Evolutionary conservation across 1,139 yeast species (phyloP).

Genomic region (Diutina siamensis): DNA sequence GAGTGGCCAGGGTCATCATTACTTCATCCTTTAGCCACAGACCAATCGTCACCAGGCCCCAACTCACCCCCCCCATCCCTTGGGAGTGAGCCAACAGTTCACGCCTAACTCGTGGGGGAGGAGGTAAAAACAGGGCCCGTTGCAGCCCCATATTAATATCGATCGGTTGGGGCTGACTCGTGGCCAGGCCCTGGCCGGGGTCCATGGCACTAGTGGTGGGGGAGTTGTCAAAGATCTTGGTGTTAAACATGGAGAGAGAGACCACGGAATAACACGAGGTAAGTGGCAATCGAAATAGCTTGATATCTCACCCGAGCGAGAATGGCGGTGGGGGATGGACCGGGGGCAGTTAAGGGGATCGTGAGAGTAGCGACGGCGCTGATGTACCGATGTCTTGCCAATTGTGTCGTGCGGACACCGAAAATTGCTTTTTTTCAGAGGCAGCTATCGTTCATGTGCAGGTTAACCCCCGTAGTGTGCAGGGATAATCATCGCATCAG

Average conservation of each 20-base stretch:
- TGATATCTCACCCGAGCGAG: too few relatives aligned
- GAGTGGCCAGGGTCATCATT: slow-evolving; percentile 28
- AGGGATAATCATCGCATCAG: too few relatives aligned
- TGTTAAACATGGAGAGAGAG: not conserved
- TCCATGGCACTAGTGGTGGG: slow-evolving; percentile 1
- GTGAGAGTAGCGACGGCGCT: not conserved
- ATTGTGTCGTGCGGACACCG: not conserved
- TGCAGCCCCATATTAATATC: slow-evolving; percentile 30
- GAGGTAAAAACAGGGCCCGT: slow-evolving; percentile 28
- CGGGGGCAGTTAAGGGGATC: not conserved
- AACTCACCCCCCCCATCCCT: slow-evolving; percentile 97
- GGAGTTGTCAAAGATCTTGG: slow-evolving; percentile 4
- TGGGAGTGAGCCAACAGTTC: slow-evolving; percentile 93
- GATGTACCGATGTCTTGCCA: not conserved
- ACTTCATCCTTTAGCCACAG: slow-evolving; percentile 95
- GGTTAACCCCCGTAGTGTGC: too few relatives aligned
- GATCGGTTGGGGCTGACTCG: slow-evolving; percentile 29
- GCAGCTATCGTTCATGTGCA: not conserved
- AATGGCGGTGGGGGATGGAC: too few relatives aligned
- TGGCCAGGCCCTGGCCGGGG: not conserved
- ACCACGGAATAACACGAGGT: not conserved
- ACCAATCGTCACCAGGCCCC: slow-evolving; percentile 94
- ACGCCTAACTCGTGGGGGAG: slow-evolving; percentile 40
- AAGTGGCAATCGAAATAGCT: not conserved
- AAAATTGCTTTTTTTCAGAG: not conserved